These are phyloP conservation scores for Penicillium atrosanguineum DNA, from an alignment of 495 filamentous ascomycete species.

Conservation along the genomic window DNA sequence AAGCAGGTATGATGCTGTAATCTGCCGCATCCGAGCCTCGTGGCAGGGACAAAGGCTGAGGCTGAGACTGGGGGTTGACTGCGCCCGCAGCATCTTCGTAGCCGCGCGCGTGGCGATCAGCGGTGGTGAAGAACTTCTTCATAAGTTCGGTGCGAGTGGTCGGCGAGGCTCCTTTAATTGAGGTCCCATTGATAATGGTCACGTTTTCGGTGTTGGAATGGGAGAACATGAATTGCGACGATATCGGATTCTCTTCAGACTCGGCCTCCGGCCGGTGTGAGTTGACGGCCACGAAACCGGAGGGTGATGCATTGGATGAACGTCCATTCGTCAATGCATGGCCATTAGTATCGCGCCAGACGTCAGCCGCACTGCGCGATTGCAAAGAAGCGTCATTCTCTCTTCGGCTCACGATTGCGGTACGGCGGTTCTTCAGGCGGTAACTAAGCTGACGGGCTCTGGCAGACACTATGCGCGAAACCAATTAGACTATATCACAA, in stretches of 20 bases:
- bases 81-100: slow-evolving; percentile 31
- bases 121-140: slow-evolving; percentile 58
- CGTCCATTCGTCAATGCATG: slow-evolving; percentile 28
- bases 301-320: slow-evolving; percentile 33
- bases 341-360: slow-evolving; percentile 39
- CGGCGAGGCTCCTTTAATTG: slow-evolving; percentile 52
- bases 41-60: slow-evolving; percentile 32
- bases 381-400: slow-evolving; percentile 47
- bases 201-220: slow-evolving; percentile 46
- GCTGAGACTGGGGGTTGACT: slow-evolving; percentile 15
- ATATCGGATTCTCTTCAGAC: slow-evolving; percentile 31
- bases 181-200: slow-evolving; percentile 49
- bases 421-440: slow-evolving; percentile 70
- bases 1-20: slow-evolving; percentile 36
- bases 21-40: slow-evolving; percentile 38
- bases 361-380: slow-evolving; percentile 31
- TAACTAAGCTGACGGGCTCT: slow-evolving; percentile 81
- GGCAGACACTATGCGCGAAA: slow-evolving; percentile 56
- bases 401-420: slow-evolving; percentile 62
- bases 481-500: slow-evolving; percentile 6
- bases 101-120: slow-evolving; percentile 45
- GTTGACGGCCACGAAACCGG: slow-evolving; percentile 61
- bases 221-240: slow-evolving; percentile 42
- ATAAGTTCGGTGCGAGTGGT: slow-evolving; percentile 52
- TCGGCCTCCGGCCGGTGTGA: slow-evolving; percentile 36